These are phyloP conservation scores for Globisporangium perplexum DNA, from an alignment of 352 stramenopile species.

Conservation along the genomic window DNA sequence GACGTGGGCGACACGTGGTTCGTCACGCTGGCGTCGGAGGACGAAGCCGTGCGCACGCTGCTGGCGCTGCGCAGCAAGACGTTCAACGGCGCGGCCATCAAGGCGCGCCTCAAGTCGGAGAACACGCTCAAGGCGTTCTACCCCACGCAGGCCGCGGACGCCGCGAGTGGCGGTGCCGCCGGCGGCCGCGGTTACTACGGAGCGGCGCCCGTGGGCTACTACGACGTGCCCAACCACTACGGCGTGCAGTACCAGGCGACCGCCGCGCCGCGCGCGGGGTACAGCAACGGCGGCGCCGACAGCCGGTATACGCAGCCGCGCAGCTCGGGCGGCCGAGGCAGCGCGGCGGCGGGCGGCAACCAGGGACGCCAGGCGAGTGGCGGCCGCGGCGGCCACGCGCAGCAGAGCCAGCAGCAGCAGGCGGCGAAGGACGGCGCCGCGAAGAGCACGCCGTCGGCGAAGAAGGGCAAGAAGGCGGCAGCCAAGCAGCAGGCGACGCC, in stretches of 20 bases:
- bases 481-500: slow-evolving; percentile 21
- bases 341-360: slow-evolving; percentile 9
- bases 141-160: slow-evolving; percentile 58
- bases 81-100: slow-evolving; percentile 87
- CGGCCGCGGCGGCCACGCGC: slow-evolving; percentile 17
- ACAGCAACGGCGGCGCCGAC: slow-evolving; percentile 31
- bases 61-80: slow-evolving; percentile 85
- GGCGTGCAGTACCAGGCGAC: slow-evolving; percentile 47
- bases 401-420: slow-evolving; percentile 25
- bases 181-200: slow-evolving; percentile 68
- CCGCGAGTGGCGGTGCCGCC: slow-evolving; percentile 29
- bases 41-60: slow-evolving; percentile 82
- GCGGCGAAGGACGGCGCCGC: slow-evolving; percentile 34
- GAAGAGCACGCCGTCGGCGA: slow-evolving; percentile 44
- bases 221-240: slow-evolving; percentile 55
- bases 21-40: slow-evolving; percentile 86
- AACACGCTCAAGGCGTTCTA: slow-evolving; percentile 91
- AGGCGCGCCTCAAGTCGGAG: slow-evolving; percentile 91
- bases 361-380: slow-evolving; percentile 22
- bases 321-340: slow-evolving; percentile 10
- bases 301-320: slow-evolving; percentile 30
- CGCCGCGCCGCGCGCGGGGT: slow-evolving; percentile 29
- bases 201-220: slow-evolving; percentile 45
- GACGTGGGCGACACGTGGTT: slow-evolving; percentile 94
- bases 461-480: slow-evolving; percentile 63